Conservation (phyloP, 2,329 filamentous ascomycete genomes). For the Chrysosporium keratinophilum region DNA sequence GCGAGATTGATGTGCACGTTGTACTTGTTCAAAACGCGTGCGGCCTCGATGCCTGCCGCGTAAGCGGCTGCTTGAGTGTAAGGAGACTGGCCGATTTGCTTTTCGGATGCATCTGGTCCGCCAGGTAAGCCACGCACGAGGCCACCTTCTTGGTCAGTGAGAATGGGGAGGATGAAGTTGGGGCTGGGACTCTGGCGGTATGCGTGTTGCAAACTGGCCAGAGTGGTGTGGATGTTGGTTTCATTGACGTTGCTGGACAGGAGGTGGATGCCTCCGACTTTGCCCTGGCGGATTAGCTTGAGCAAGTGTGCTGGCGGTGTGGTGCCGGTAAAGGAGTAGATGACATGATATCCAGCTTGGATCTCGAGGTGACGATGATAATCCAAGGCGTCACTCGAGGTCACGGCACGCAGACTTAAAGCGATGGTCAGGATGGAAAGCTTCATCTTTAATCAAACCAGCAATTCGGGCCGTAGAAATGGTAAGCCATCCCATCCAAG, state of each 20-base stretch:
- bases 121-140: constrained; percentile 22
- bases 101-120: constrained; percentile 19
- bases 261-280: constrained; percentile 27
- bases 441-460: too few species aligned
- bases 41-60: constrained; percentile 20
- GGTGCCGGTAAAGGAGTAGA: constrained; percentile 26
- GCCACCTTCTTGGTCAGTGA: constrained; percentile 29
- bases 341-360: constrained; percentile 23
- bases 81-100: constrained; percentile 20
- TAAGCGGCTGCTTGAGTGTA: constrained; percentile 18
- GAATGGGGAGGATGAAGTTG: constrained; percentile 13
- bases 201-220: constrained; percentile 15
- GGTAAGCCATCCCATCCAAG: too few species aligned
- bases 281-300: constrained; percentile 22
- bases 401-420: too few species aligned
- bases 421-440: too few species aligned
- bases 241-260: constrained; percentile 24
- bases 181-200: too few species aligned
- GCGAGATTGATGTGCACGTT: constrained; percentile 23
- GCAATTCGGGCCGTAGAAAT: too few species aligned
- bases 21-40: constrained; percentile 15
- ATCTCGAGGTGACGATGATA: background rate
- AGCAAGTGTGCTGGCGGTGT: constrained; percentile 21
- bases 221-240: constrained; percentile 20
- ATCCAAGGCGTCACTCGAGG: too few species aligned